phyloP scores from a whole-genome alignment of 352 stramenopile genomes.

The Phytopythium litorale region DNA sequence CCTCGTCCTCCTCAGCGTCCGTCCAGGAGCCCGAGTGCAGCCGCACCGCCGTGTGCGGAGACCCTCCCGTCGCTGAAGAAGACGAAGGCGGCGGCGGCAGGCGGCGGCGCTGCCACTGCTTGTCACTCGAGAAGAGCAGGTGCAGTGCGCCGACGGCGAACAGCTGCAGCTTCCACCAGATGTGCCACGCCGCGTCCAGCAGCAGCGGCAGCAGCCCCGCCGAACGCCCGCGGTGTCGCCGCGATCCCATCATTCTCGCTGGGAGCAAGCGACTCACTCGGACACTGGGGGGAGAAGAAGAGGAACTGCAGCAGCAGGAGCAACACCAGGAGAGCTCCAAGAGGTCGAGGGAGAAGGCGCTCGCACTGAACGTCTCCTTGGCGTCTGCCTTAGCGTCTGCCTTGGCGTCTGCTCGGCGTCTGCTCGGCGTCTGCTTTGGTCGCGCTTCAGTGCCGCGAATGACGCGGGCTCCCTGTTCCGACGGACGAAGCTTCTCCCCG shows the following conservation, averaged over 20 bases:
- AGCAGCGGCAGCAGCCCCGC: constrained; percentile 22
- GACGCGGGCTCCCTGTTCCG: background rate
- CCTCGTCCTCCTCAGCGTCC: background rate
- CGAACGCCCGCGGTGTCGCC: background rate
- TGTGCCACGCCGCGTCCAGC: constrained; percentile 32
- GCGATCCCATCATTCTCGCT: background rate
- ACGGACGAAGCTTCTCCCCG: background rate
- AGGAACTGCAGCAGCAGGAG: background rate
- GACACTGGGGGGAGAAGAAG: background rate
- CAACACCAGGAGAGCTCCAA: background rate
- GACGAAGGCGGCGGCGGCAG: background rate
- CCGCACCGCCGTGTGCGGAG: constrained; percentile 2
- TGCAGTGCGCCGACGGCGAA: constrained; percentile 57
- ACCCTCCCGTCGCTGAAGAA: background rate
- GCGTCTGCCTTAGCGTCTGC: background rate
- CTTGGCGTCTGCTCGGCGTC: background rate
- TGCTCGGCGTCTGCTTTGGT: background rate
- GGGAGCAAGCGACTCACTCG: background rate
- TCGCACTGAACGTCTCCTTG: background rate
- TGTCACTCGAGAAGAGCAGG: constrained; percentile 73
- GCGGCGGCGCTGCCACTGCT: constrained; percentile 26
- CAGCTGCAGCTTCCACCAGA: constrained; percentile 65
- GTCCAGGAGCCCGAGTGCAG: constrained; percentile 3
- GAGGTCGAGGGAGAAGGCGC: background rate
- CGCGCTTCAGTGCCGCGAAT: background rate